phyloP scores from a whole-genome alignment of 78 protist species.

The Dictyostelium intermedium region DNA sequence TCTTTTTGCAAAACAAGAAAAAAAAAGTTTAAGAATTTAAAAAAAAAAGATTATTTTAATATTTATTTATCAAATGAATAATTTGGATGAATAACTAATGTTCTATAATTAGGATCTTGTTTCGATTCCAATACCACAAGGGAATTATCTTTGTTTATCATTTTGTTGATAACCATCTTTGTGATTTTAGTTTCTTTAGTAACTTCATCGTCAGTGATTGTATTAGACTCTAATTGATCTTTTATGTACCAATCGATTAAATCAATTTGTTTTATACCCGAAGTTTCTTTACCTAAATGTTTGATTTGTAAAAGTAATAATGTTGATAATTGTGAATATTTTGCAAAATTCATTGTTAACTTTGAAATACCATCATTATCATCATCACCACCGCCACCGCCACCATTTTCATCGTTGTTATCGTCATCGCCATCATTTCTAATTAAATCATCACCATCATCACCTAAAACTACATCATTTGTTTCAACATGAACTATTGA shows the following conservation, averaged over 20 bases:
- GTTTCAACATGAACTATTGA: conserved; percentile 84
- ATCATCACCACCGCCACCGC: background rate
- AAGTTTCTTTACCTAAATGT: background rate
- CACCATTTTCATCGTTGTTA: background rate
- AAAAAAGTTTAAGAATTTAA: no score
- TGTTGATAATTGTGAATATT: background rate
- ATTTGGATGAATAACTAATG: conserved; percentile 32
- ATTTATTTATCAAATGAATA: background rate
- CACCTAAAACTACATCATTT: conserved; percentile 55
- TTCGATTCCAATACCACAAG: background rate
- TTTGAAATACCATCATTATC: background rate
- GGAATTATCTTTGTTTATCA: conserved; percentile 41
- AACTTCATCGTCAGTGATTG: background rate
- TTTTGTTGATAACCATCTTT: conserved; percentile 5
- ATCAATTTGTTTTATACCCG: conserved; percentile 9
- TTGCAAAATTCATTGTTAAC: background rate
- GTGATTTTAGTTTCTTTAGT: background rate
- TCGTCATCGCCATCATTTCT: background rate
- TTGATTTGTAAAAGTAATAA: background rate
- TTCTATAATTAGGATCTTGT: background rate
- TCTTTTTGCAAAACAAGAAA: background rate
- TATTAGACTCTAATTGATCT: background rate
- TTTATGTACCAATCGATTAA: conserved; percentile 52
- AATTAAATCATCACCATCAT: background rate
- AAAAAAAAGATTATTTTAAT: background rate